Evolutionary conservation across 2,329 filamentous ascomycete species (phyloP).

Genomic region (Cytospora piceae): DNA sequence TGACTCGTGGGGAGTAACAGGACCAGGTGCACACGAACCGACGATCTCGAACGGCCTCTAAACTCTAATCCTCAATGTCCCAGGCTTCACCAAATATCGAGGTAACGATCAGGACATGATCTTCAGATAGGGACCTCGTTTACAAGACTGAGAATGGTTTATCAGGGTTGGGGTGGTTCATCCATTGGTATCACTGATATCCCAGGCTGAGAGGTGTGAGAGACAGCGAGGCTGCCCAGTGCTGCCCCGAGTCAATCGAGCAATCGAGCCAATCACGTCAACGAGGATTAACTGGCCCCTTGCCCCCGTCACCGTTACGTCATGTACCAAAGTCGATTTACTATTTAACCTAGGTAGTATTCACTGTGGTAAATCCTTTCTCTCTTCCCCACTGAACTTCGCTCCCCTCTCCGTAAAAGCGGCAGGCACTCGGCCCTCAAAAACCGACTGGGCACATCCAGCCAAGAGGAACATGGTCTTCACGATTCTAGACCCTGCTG

Average conservation of each 20-base stretch:
- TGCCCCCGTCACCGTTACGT: not conserved
- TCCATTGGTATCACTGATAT: not conserved
- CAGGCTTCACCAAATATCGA: not conserved
- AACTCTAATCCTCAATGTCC: not conserved
- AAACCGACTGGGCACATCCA: not conserved
- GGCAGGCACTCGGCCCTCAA: too few species aligned
- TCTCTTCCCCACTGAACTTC: not conserved
- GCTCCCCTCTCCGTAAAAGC: not conserved
- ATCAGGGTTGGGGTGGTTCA: not conserved
- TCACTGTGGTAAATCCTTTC: not conserved
- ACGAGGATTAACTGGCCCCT: not conserved
- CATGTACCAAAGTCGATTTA: not conserved
- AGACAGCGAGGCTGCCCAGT: not conserved
- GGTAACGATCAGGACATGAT: not conserved
- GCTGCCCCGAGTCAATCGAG: not conserved
- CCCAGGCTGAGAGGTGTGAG: not conserved
- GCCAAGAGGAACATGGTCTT: not conserved
- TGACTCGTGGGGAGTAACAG: not conserved
- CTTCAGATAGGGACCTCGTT: not conserved
- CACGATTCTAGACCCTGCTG: conserved; percentile 1
- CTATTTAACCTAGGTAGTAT: too few species aligned
- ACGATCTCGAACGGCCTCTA: conserved; percentile 3
- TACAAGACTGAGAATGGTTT: not conserved
- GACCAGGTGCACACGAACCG: not conserved
- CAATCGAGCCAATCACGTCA: not conserved